Evolutionary conservation across 805 yeast genomes (phyloP), one percentile per base, ranked within the genome.

Genomic region (Ogataea minuta): DNA sequence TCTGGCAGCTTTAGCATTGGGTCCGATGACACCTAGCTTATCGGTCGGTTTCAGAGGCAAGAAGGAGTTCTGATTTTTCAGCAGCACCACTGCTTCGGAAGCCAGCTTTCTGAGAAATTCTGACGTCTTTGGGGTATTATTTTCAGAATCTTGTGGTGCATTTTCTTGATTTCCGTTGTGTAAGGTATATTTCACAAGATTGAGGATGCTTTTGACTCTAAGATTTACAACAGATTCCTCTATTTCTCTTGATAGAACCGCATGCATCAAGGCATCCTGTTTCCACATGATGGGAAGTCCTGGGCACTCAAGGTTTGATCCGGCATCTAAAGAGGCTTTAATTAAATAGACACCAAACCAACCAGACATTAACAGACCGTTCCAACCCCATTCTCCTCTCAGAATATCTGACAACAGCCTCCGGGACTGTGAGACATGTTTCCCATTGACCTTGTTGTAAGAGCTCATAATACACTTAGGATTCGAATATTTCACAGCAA

Each of bases 291-390:
- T 54, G 6, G 79, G 62, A 13, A 78, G 76, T 25, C 86, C 86
- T 1, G 87, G 87, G 81, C 79, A 78, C 57, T 81, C 85, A 48
- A 80, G 62, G 54, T 78, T 81, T 38, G 79, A 59, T 6, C 85
- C 85, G 25, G 76, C 75, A 30, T 70, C 69, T 33, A 79, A 54
- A 13, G 80, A 54, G 28, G 67, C 71, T 34, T 65, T 67, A 25
- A 63, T 60, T 12, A 79, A 67, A 56, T 74, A 77, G 9, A 70
- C 70, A 25, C 86, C 86, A 57, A 54, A 74, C 86, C 85, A 80
- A 59, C 80, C 86, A 25, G 81, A 73, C 79, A 80, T 77, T 28
- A 70, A 55, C 26, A 71, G 56, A 34, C 85, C 85, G 9, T 72
- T 65, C 64, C 70, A 80, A 7, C 65, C 62, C 82, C 82, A 80